Base-by-base conservation (phyloP, 306 rosid species). In the Gastrolobium villosum region DNA sequence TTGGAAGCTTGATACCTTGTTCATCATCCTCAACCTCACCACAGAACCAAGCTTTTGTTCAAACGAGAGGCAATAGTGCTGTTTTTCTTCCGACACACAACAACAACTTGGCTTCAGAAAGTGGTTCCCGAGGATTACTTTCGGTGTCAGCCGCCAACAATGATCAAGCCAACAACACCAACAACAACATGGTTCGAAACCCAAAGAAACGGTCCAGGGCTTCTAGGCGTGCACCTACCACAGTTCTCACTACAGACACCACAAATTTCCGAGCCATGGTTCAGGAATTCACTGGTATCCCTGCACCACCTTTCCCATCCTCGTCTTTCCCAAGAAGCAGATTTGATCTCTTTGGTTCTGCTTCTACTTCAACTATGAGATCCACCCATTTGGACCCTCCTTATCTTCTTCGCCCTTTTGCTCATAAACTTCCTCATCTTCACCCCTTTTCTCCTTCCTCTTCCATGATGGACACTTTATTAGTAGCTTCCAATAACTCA, bases 211-310 rank as follows among this genome's bases (percentile, higher is more conserved):
- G 98, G 76, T 82, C 96, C 0, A 85, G 98, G 72, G 98, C 96
- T 2, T 91, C 98, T 0, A 81, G 98, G 84, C 91, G 98, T 11
- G 98, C 97, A 31, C 98, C 98, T 10, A 94, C 98, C 10, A 91
- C 98, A 2, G 97, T 94, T 2, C 84, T 94, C 2, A 94, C 92
- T 7, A 94, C 98, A 2, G 97, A 94, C 88, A 94, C 98, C 56
- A 48, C 94, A 1, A 94, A 94, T 87, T 94, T 94, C 88, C 80
- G 98, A 83, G 96, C 98, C 88, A 94, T 94, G 98, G 98, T 94
- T 65, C 98, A 94, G 76, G 97, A 94, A 81, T 94, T 94, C 80
- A 94, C 98, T 4, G 98, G 98, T n/a, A 94, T 94, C 69, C 98
- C 98, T 3, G 91, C 96, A 5, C 97, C 94, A 2, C 97, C 98